phyloP scores from a whole-genome alignment of 202 grass and related monocot species.

The Dendrocalamus latiflorus region DNA sequence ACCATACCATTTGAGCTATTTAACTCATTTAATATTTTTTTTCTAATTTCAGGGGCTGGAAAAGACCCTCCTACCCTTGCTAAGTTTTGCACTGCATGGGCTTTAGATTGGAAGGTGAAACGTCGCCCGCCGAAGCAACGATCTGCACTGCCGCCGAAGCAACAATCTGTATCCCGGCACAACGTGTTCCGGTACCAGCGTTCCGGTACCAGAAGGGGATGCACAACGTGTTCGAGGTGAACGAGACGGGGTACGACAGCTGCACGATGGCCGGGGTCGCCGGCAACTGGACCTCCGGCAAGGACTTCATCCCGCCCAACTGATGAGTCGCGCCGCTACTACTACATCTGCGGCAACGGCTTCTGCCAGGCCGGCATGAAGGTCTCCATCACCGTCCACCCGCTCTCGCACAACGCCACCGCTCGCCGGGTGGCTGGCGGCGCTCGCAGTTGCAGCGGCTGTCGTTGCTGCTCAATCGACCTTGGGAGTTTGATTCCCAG shows the following conservation, averaged over 20 bases:
- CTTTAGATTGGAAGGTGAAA: too few species aligned
- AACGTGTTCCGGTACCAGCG: too few species aligned
- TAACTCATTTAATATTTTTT: too few species aligned
- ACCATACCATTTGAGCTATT: too few species aligned
- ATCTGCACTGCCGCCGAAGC: too few species aligned
- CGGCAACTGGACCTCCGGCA: conserved; percentile 88
- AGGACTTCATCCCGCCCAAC: conserved; percentile 74
- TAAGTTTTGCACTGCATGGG: too few species aligned
- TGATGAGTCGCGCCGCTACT: conserved; percentile 51
- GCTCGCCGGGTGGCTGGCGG: neutral
- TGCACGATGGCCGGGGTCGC: conserved; percentile 71
- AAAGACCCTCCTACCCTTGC: too few species aligned
- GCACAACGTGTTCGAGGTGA: conserved; percentile 90
- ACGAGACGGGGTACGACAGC: conserved; percentile 77
- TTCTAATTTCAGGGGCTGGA: too few species aligned
- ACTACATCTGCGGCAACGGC: conserved; percentile 89
- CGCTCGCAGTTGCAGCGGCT: neutral
- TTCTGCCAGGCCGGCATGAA: conserved; percentile 76
- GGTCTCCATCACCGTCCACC: conserved; percentile 56
- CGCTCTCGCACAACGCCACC: conserved; percentile 7
- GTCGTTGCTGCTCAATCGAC: neutral
- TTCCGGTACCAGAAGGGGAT: conserved; percentile 81
- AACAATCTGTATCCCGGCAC: too few species aligned
- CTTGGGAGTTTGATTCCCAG: neutral
- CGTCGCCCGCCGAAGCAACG: too few species aligned